These are phyloP conservation scores for Coccinonectria pachysandricola DNA, from an alignment of 2,329 filamentous ascomycete species.

Conservation along the genomic window DNA sequence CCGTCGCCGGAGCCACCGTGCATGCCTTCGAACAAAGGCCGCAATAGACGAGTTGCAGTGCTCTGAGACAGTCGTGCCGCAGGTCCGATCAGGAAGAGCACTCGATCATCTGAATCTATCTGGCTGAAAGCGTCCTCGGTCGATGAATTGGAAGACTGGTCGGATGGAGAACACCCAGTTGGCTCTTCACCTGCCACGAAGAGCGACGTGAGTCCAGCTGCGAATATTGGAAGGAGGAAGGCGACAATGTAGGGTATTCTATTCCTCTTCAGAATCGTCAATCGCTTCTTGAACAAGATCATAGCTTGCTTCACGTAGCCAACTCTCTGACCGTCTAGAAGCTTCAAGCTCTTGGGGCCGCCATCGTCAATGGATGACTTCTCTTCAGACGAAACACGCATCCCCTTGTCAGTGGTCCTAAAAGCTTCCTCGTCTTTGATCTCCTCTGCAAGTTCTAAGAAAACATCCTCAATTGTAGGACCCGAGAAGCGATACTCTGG, in stretches of 20 bases:
- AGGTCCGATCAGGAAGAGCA: conserved; percentile 24
- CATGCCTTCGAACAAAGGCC: conserved; percentile 28
- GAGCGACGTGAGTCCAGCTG: conserved; percentile 67
- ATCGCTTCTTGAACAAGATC: conserved; percentile 69
- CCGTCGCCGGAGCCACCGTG: conserved; percentile 11
- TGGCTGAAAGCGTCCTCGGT: conserved; percentile 30
- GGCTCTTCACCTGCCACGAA: conserved; percentile 53
- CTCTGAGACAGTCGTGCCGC: conserved; percentile 26
- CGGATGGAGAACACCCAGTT: conserved; percentile 40
- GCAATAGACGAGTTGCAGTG: conserved; percentile 25
- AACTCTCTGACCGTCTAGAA: conserved; percentile 60
- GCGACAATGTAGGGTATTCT: conserved; percentile 67
- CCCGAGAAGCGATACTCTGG: conserved; percentile 76
- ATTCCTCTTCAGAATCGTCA: conserved; percentile 68
- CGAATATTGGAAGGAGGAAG: conserved; percentile 66
- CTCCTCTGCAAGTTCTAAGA: conserved; percentile 77
- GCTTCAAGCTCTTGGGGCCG: conserved; percentile 33
- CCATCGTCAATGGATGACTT: conserved; percentile 14
- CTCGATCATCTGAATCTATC: conserved; percentile 12
- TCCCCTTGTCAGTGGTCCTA: conserved; percentile 11
- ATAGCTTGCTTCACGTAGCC: conserved; percentile 59
- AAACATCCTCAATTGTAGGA: conserved; percentile 88
- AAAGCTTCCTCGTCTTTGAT: conserved; percentile 43
- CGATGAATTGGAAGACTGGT: conserved; percentile 32
- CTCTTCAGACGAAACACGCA: conserved; percentile 12